phyloP scores from a whole-genome alignment of 1,284 basidiomycete genomes.

The Irpex lacteus region DNA sequence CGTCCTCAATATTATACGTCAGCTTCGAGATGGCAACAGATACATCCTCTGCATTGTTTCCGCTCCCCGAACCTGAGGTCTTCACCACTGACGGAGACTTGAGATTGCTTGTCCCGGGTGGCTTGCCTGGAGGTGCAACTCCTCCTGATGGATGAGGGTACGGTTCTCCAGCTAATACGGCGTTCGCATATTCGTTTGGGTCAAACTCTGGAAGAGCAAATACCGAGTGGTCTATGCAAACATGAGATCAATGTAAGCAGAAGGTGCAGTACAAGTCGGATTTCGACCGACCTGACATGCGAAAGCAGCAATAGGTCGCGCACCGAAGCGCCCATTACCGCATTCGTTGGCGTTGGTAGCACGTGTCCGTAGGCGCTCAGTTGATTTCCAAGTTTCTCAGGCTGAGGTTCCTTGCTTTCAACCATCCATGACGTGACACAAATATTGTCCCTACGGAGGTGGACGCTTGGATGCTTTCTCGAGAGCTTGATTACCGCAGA shows the following conservation, averaged over 20 bases:
- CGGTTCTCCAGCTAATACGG: constrained; percentile 76
- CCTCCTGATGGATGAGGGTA: constrained; percentile 42
- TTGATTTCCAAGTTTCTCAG: background rate
- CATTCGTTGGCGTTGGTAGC: background rate
- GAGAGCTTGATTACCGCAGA: too few relatives aligned
- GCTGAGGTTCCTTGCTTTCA: too few relatives aligned
- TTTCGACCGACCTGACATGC: constrained; percentile 8
- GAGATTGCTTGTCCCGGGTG: background rate
- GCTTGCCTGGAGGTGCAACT: background rate
- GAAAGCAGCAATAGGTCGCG: background rate
- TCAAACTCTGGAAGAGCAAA: constrained; percentile 75
- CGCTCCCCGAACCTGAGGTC: background rate
- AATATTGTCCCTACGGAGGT: too few relatives aligned
- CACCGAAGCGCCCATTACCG: background rate
- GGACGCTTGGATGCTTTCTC: too few relatives aligned
- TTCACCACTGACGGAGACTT: background rate
- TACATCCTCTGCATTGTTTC: constrained; percentile 59
- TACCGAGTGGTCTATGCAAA: constrained; percentile 55
- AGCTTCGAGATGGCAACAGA: constrained; percentile 83
- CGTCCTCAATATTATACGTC: constrained; percentile 83
- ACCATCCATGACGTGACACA: too few relatives aligned
- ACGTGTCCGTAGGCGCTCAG: background rate
- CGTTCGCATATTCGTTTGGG: constrained; percentile 85
- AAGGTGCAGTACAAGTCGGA: background rate
- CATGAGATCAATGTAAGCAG: background rate